Conservation (phyloP, 371 early-diverging fungal genomes). For the Saksenaea oblongispora region DNA sequence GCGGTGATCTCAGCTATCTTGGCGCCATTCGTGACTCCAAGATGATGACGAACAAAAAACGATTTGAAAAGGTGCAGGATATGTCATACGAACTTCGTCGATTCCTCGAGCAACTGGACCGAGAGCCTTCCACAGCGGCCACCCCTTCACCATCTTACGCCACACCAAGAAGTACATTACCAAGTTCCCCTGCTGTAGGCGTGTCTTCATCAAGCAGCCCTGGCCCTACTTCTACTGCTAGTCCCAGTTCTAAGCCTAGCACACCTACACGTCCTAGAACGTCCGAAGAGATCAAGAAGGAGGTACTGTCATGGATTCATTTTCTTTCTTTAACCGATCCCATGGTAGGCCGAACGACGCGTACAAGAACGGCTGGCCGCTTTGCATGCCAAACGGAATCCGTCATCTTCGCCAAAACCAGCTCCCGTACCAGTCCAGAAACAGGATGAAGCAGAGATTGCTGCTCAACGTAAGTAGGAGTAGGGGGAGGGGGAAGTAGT, state of each 20-base stretch:
- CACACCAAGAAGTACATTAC: not conserved
- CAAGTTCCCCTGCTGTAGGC: not conserved
- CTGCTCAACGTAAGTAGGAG: constrained; percentile 38
- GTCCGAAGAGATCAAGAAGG: constrained; percentile 54
- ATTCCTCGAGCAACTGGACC: constrained; percentile 45
- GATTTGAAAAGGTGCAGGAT: constrained; percentile 49
- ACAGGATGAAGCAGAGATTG: constrained; percentile 32
- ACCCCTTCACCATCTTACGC: not conserved
- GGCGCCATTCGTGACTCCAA: constrained; percentile 24
- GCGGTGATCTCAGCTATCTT: constrained; percentile 42
- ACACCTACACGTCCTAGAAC: constrained; percentile 43
- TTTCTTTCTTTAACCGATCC: not conserved
- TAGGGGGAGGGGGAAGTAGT: no score
- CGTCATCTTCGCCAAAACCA: constrained; percentile 16
- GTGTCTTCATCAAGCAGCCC: constrained; percentile 9
- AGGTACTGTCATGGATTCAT: constrained; percentile 20
- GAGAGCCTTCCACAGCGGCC: constrained; percentile 9
- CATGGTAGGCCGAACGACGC: constrained; percentile 47
- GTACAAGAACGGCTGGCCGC: constrained; percentile 55
- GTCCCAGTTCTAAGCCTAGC: constrained; percentile 6
- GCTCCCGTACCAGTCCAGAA: constrained; percentile 9
- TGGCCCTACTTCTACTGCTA: constrained; percentile 17
- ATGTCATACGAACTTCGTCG: constrained; percentile 46
- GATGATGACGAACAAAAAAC: constrained; percentile 38
- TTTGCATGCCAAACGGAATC: constrained; percentile 38